These are phyloP conservation scores for Colletotrichum sp. DNA, from an alignment of 2,329 filamentous ascomycete species.

Conservation along the genomic window DNA sequence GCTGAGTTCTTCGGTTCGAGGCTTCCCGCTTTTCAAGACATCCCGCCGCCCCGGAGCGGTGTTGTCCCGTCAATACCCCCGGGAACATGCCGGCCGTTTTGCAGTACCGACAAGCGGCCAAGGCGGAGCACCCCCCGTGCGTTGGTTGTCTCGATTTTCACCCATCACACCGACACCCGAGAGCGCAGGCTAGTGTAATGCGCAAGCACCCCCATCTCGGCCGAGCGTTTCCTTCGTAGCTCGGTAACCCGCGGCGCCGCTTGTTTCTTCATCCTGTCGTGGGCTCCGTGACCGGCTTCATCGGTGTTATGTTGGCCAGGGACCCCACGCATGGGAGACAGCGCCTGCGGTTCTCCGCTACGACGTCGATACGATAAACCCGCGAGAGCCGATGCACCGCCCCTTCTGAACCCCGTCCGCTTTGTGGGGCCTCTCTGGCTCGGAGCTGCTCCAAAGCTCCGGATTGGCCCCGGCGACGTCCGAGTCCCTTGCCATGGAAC, in stretches of 20 bases:
- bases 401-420: neutral
- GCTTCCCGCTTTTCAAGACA: neutral
- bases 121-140: neutral
- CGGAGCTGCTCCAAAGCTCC: neutral
- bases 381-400: neutral
- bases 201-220: neutral
- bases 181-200: neutral
- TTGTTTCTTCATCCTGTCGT: neutral
- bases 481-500: neutral
- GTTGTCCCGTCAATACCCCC: neutral
- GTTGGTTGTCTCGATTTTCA: neutral
- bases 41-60: neutral
- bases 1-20: neutral
- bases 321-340: neutral
- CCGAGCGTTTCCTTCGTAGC: neutral
- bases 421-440: neutral
- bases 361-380: neutral
- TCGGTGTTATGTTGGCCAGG: neutral
- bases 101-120: neutral
- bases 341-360: neutral
- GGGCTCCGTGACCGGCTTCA: neutral
- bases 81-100: neutral
- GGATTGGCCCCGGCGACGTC: constrained; percentile 14
- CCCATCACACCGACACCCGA: neutral
- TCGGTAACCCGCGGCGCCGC: neutral